Conservation (phyloP, 345 rosid species). For the Schrenkiella parvula region DNA sequence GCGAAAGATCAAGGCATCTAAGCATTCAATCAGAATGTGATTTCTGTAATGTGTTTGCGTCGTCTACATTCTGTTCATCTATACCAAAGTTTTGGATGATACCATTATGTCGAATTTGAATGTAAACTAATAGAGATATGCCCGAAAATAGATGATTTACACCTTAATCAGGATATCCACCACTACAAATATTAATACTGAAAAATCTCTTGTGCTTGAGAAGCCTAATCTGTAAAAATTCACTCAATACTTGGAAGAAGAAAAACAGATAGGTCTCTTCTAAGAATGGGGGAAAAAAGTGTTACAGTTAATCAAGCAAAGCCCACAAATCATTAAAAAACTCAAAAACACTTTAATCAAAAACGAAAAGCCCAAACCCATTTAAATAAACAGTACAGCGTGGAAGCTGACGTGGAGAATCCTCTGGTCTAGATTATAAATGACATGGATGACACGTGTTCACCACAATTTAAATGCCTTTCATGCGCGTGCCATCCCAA, state of each 20-base stretch:
- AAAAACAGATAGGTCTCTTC: too few relatives aligned
- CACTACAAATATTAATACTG: background rate
- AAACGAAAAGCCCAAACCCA: slow-evolving; percentile 6
- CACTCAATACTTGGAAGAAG: background rate
- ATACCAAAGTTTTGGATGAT: background rate
- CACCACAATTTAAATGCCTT: background rate
- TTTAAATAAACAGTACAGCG: background rate
- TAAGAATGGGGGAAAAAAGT: too few relatives aligned
- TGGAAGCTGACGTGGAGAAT: slow-evolving; percentile 4
- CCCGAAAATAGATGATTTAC: background rate
- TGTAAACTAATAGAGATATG: background rate
- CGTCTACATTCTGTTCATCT: background rate
- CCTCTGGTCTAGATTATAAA: background rate
- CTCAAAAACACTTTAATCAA: background rate
- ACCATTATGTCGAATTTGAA: background rate
- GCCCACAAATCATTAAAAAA: background rate
- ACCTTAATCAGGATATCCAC: background rate
- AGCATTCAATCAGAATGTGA: background rate
- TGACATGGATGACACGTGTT: slow-evolving; percentile 14
- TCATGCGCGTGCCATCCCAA: slow-evolving; percentile 35
- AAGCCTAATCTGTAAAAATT: too few relatives aligned
- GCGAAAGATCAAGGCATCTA: background rate
- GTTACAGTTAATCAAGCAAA: background rate
- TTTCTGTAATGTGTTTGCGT: background rate
- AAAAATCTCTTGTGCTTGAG: background rate